Base-by-base conservation (phyloP, 148 eudicot species). In the Hydrangea macrophylla region DNA sequence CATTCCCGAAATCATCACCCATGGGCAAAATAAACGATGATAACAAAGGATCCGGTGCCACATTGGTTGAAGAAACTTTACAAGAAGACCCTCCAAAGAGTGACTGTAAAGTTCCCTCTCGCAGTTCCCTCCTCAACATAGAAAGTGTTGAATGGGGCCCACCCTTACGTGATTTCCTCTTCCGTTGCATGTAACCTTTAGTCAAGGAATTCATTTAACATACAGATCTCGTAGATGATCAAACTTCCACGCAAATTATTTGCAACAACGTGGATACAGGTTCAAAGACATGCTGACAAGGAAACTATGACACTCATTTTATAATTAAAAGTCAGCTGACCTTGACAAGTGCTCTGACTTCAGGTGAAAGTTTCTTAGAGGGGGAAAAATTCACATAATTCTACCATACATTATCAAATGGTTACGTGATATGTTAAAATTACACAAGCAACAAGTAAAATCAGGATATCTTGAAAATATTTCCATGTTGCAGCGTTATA, bases 11-110 rank as follows among this genome's bases (percentile, higher is more conserved):
- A 57, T 86, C 98, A 79, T 94, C 90, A 75, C 63, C 86, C 86
- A 85, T 83, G 23, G 97, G 98, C 88, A 81, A 79, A 70, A 90
- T 94, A 73, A 94, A 90, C n/a, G 98, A 94, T 17, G 98, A 90
- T 78, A 92, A 61, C 80, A 94, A 72, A 22, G 98, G 97, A 80
- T 94, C 98, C 39, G 98, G 85, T 25, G 89, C 82, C 30, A 75
- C 79, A 77, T 74, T 85, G 77, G 78, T 79, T 33, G 96, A 74
- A 56, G 91, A 73, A 76, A 78, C 73, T 72, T 79, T 32, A 71
- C 71, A 78, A 7, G 96, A 92, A 36, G 96, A 87, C 54, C 88
- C 88, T 53, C 93, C 96, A 77, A 89, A 84, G 32, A 92, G 86
- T 50, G 96, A 79, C 76, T 80, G 93, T 72, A 86, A 65, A 57